phyloP scores from a whole-genome alignment of 352 stramenopile genomes.

The Globisporangium orthogonon region DNA sequence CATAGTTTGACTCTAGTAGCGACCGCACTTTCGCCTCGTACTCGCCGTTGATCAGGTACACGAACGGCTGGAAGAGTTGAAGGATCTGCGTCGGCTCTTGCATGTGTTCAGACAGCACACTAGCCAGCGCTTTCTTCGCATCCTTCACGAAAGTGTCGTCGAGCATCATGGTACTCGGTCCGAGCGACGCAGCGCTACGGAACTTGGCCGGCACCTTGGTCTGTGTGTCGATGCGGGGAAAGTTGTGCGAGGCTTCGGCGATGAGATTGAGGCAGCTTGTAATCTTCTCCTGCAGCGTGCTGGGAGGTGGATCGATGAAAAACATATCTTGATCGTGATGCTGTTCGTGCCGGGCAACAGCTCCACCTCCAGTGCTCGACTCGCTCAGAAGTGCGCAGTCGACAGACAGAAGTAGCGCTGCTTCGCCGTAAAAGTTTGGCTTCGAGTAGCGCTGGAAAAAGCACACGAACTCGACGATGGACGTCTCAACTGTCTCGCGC shows the following conservation, averaged over 20 bases:
- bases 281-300: slow-evolving; percentile 54
- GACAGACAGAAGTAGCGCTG: slow-evolving; percentile 52
- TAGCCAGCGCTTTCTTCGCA: slow-evolving; percentile 50
- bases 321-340: slow-evolving; percentile 28
- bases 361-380: slow-evolving; percentile 11
- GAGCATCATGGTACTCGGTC: slow-evolving; percentile 73
- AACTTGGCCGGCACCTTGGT: slow-evolving; percentile 67
- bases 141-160: slow-evolving; percentile 75
- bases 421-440: slow-evolving; percentile 42
- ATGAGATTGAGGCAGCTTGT: slow-evolving; percentile 55
- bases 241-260: slow-evolving; percentile 82
- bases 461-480: slow-evolving; percentile 53
- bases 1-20: slow-evolving; percentile 27
- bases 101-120: slow-evolving; percentile 66
- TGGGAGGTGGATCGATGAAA: slow-evolving; percentile 51
- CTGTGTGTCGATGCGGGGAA: slow-evolving; percentile 84
- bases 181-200: slow-evolving; percentile 53
- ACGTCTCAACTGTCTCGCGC: slow-evolving; percentile 79
- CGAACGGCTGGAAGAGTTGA: slow-evolving; percentile 65
- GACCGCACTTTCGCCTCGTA: slow-evolving; percentile 58
- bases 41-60: slow-evolving; percentile 71
- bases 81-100: slow-evolving; percentile 60
- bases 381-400: slow-evolving; percentile 26
- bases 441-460: slow-evolving; percentile 77
- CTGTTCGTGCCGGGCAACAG: slow-evolving; percentile 6